These are phyloP conservation scores for Cytospora chrysosperma DNA, from an alignment of 2,329 filamentous ascomycete genomes.

Conservation along the genomic window DNA sequence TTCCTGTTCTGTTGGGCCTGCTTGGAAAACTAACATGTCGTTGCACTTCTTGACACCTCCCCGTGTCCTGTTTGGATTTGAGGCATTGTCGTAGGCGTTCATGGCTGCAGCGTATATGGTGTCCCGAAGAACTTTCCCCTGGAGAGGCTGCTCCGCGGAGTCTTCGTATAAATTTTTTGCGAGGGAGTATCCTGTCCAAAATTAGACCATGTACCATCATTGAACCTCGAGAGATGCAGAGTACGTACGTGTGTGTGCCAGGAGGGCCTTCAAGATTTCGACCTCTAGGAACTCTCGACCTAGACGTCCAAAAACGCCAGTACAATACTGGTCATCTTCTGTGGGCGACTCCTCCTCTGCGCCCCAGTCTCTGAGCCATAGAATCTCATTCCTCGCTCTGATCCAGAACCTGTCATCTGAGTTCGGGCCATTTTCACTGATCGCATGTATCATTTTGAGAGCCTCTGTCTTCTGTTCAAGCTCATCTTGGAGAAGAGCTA, in stretches of 20 bases:
- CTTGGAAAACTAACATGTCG: constrained; percentile 59
- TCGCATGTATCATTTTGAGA: constrained; percentile 55
- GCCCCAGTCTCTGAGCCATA: constrained; percentile 76
- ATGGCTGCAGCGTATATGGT: constrained; percentile 64
- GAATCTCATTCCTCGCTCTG: constrained; percentile 58
- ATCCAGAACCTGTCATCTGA: constrained; percentile 65
- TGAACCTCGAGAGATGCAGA: not conserved
- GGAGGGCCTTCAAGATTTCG: constrained; percentile 67
- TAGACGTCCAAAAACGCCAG: constrained; percentile 60
- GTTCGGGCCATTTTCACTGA: constrained; percentile 50
- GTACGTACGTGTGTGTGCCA: constrained; percentile 59
- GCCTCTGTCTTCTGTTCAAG: constrained; percentile 64
- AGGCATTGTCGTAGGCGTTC: constrained; percentile 75
- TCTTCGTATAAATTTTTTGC: constrained; percentile 62
- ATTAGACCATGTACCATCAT: constrained; percentile 25
- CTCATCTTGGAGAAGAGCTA: constrained; percentile 62
- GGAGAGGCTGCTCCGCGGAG: constrained; percentile 48
- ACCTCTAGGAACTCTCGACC: constrained; percentile 62
- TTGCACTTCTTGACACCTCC: constrained; percentile 76
- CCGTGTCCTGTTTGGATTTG: constrained; percentile 74
- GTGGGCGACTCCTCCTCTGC: constrained; percentile 42
- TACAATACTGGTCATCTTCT: constrained; percentile 32
- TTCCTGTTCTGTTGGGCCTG: not conserved
- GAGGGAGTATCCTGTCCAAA: constrained; percentile 55
- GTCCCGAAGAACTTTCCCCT: constrained; percentile 52